phyloP scores from a whole-genome alignment of 108 stramenopile genomes.

The Discostella pseudostelligera region DNA sequence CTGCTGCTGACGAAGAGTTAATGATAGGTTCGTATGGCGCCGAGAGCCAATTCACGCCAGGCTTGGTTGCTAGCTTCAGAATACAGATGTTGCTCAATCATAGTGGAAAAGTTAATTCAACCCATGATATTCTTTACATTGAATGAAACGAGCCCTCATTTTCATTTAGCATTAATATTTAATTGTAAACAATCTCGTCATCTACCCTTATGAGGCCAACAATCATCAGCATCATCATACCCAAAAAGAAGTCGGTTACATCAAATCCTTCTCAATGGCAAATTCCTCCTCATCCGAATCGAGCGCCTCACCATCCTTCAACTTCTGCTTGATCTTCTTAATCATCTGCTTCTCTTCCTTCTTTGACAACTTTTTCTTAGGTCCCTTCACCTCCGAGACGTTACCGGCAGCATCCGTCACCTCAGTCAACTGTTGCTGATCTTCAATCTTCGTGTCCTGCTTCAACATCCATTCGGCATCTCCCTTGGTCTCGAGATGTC shows the following conservation, averaged over 20 bases:
- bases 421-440: slow-evolving; percentile 89
- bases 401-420: slow-evolving; percentile 98
- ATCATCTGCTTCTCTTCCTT: slow-evolving; percentile 96
- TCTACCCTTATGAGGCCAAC: too few species aligned
- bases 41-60: too few species aligned
- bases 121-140: too few species aligned
- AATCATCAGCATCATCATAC: too few species aligned
- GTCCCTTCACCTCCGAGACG: slow-evolving; percentile 91
- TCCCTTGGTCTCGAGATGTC: slow-evolving; percentile 96
- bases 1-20: too few species aligned
- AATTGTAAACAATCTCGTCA: too few species aligned
- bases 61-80: too few species aligned
- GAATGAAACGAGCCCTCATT: too few species aligned
- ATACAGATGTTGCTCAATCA: too few species aligned
- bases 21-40: too few species aligned
- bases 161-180: too few species aligned
- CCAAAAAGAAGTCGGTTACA: slow-evolving; percentile 48
- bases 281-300: slow-evolving; percentile 94
- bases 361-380: slow-evolving; percentile 97
- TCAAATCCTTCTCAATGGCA: slow-evolving; percentile 92
- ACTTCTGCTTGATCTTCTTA: slow-evolving; percentile 96
- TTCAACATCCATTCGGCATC: slow-evolving; percentile 99
- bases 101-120: too few species aligned
- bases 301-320: slow-evolving; percentile 89
- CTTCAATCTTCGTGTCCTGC: slow-evolving; percentile 93